Conservation (phyloP, 2,329 filamentous ascomycete genomes). For the Saccharata proteae region DNA sequence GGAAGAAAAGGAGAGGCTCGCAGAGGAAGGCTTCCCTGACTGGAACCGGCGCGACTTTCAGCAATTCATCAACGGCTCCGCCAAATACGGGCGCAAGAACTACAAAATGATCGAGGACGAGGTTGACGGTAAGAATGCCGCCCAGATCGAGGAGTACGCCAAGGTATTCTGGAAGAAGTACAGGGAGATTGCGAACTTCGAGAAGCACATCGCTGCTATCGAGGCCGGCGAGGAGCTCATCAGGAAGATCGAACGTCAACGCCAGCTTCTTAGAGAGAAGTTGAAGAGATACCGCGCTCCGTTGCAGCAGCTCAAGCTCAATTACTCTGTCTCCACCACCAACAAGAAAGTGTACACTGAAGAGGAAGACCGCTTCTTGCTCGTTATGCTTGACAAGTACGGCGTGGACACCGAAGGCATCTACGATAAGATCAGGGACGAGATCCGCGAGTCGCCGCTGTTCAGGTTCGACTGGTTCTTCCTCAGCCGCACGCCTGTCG, state of each 20-base stretch:
- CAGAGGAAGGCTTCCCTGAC: conserved; percentile 73
- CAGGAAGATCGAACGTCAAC: conserved; percentile 80
- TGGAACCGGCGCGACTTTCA: conserved; percentile 99
- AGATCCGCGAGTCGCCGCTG: conserved; percentile 84
- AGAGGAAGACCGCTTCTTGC: conserved; percentile 89
- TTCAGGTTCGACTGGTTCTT: conserved; percentile 99
- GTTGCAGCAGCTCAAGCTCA: conserved; percentile 94
- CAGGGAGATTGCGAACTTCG: conserved; percentile 77
- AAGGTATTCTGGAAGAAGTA: conserved; percentile 96
- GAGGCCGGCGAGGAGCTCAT: conserved; percentile 87
- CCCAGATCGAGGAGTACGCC: conserved; percentile 82
- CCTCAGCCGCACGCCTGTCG: conserved; percentile 81
- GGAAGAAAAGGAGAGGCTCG: conserved; percentile 71
- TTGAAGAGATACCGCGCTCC: conserved; percentile 95
- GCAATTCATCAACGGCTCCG: conserved; percentile 92
- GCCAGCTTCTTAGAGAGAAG: conserved; percentile 89
- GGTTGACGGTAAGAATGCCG: conserved; percentile 75
- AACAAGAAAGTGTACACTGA: conserved; percentile 99
- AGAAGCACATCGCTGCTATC: conserved; percentile 78
- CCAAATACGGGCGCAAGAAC: conserved; percentile 78
- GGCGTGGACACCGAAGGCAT: conserved; percentile 84
- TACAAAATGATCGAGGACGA: conserved; percentile 78
- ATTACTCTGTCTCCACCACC: conserved; percentile 95
- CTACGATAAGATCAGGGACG: conserved; percentile 91
- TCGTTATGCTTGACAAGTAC: conserved; percentile 85